Base-by-base conservation (phyloP, 352 stramenopile species). In the Pythium utonaiense region DNA sequence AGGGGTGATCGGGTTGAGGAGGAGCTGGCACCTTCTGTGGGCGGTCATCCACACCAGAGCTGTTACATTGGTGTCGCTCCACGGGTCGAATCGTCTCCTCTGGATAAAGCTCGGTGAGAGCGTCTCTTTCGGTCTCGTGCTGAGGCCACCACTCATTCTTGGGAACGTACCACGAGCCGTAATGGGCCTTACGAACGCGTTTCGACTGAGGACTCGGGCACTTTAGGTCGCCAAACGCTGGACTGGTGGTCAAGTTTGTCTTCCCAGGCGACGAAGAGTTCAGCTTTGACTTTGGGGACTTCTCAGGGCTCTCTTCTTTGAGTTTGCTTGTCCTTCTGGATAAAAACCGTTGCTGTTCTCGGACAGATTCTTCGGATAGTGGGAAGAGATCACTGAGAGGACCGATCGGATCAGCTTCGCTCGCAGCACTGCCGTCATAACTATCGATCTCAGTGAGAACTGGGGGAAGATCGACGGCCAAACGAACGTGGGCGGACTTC, bases 111-210 rank as follows among this genome's bases (percentile, higher is more conserved):
- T 80, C 65, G 6, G n/a, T 45, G 7, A 77, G 57, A 8, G 14
- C 55, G 7, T 80, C 66, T 28, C 72, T 71, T 53, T 83, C 69
- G 3, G 63, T 53, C 42, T 79, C 54, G 38, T 74, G 73, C 41
- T 78, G 53, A 3, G 55, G 36, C 77, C 79, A 86, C 79, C 79
- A 89, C 48, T 86, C 59, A 1, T 66, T 61, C 7, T 67, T 67
- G 0, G 79, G 79, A 9, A 86, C 57, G 45, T 89, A 89, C 79
- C 79, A 86, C 21, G 77, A 71, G 12, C 78, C 78, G 49, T 88
- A 88, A 6, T 66, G 49, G 1, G 62, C 51, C 47, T 50, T 74
- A 61, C 13, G 54, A 17, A 57, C 61, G 45, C 16, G 64, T 53
- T 16, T 41, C 12, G n/a, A 13, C 12, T 54, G 48, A 12, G 62